Conservation (phyloP, 192 early-diverging fungal genomes). For the Entomortierella beljakovae region DNA sequence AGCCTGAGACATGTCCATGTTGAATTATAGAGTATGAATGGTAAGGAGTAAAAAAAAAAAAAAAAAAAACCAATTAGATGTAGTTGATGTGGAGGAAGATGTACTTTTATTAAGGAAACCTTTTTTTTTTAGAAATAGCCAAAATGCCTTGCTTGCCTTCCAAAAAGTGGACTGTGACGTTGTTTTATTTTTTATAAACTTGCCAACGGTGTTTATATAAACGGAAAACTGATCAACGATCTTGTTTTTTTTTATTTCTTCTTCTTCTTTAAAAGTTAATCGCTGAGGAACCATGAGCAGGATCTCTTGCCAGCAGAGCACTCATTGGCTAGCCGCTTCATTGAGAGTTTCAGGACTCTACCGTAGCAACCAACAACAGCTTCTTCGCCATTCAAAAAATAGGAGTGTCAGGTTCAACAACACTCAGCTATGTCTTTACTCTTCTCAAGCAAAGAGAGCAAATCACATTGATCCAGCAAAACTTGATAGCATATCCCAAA, state of each 20-base stretch:
- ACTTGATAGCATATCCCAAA: conserved; percentile 35
- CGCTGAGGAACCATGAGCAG: conserved; percentile 27
- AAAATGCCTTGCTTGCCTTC: too few relatives aligned
- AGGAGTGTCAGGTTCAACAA: not conserved
- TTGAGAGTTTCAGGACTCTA: conserved; percentile 9
- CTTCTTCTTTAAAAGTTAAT: not conserved
- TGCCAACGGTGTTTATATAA: too few relatives aligned
- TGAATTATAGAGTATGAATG: conserved; percentile 1
- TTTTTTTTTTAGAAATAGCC: too few relatives aligned
- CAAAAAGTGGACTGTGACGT: conserved; percentile 11
- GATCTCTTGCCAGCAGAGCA: conserved; percentile 25
- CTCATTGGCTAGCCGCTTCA: conserved; percentile 7
- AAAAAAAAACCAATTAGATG: not conserved
- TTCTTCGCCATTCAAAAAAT: conserved; percentile 4
- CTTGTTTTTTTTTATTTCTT: not conserved
- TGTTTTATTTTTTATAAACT: conserved; percentile 10
- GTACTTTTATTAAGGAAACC: too few relatives aligned
- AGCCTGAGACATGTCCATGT: conserved; percentile 58
- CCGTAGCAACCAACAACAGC: not conserved
- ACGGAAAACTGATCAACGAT: too few relatives aligned
- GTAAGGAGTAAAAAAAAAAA: not conserved
- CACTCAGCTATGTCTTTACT: not conserved
- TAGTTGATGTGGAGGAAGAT: not conserved
- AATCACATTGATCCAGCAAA: conserved; percentile 11
- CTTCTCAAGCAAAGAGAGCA: conserved; percentile 2